These are phyloP conservation scores for Beauveria bassiana DNA, from an alignment of 2,329 filamentous ascomycete genomes.

Conservation along the genomic window DNA sequence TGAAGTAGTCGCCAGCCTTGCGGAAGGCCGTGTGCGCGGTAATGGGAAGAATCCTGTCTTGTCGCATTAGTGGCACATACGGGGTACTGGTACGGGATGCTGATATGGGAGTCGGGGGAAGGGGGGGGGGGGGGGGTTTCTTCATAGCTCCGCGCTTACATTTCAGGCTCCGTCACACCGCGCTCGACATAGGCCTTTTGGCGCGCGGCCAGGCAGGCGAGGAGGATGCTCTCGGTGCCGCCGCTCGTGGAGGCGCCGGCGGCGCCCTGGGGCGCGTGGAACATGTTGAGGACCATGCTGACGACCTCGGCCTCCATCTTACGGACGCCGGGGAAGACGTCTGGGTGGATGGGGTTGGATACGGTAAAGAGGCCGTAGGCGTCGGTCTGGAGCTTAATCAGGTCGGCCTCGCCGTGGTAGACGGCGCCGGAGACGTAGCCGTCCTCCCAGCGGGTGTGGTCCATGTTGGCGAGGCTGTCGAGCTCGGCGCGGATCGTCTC, in stretches of 20 bases:
- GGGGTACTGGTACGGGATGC: no score
- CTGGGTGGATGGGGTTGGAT: conserved; percentile 92
- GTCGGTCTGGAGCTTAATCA: conserved; percentile 80
- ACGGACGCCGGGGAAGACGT: conserved; percentile 93
- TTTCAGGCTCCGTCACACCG: conserved; percentile 86
- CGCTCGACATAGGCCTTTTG: conserved; percentile 84
- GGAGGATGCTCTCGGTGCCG: conserved; percentile 92
- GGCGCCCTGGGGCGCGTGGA: conserved; percentile 78
- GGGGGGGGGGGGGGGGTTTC: neutral
- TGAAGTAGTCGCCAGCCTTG: conserved; percentile 93
- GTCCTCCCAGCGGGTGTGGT: conserved; percentile 96
- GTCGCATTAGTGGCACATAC: neutral
- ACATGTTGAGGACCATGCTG: conserved; percentile 85
- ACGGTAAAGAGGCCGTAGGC: conserved; percentile 94
- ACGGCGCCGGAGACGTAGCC: conserved; percentile 90
- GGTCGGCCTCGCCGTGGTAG: conserved; percentile 81
- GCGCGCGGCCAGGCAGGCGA: conserved; percentile 85
- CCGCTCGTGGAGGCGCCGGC: conserved; percentile 88
- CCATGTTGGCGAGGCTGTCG: conserved; percentile 69
- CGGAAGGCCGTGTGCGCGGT: conserved; percentile 95
- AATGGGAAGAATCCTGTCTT: conserved; percentile 73
- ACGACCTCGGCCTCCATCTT: conserved; percentile 99
- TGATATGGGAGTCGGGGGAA: no score
- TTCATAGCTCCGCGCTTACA: conserved; percentile 45
- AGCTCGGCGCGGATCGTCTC: conserved; percentile 77